Evolutionary conservation across 768 basidiomycete genomes (phyloP).

Genomic region (Mycena vulgaris): DNA sequence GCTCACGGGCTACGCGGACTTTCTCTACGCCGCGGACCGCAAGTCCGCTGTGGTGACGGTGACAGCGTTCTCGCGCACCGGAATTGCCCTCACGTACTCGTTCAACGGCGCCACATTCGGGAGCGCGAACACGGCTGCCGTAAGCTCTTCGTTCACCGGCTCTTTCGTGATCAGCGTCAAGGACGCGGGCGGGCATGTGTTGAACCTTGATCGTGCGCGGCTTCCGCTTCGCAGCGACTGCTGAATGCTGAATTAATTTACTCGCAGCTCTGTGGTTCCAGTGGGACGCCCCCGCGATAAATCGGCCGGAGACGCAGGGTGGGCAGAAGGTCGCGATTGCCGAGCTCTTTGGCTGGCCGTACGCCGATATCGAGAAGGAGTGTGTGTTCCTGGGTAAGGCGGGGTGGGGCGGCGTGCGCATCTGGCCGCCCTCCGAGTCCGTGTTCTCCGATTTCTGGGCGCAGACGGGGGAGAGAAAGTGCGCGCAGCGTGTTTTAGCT

Average conservation of each 20-base stretch:
- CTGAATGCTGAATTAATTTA: neutral
- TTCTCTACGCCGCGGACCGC: slow-evolving; percentile 20
- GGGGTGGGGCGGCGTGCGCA: slow-evolving; percentile 27
- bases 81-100: slow-evolving; percentile 9
- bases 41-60: slow-evolving; percentile 17
- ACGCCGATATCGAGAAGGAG: slow-evolving; percentile 26
- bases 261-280: slow-evolving; percentile 19
- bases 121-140: neutral
- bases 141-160: slow-evolving; percentile 12
- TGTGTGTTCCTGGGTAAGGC: slow-evolving; percentile 27
- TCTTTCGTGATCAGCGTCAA: neutral
- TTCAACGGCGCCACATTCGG: slow-evolving; percentile 23
- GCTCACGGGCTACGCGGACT: slow-evolving; percentile 27
- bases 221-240: neutral
- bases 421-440: slow-evolving; percentile 26
- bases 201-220: slow-evolving; percentile 16
- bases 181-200: neutral
- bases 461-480: slow-evolving; percentile 17
- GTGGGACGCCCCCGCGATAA: slow-evolving; percentile 16
- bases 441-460: slow-evolving; percentile 29
- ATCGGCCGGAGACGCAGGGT: slow-evolving; percentile 6
- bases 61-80: slow-evolving; percentile 16
- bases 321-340: slow-evolving; percentile 27
- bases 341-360: slow-evolving; percentile 25
- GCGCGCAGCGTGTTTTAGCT: neutral